Conservation (phyloP, 225 moss, liverwort and hornwort genomes). For the Marchantia paleacea region DNA sequence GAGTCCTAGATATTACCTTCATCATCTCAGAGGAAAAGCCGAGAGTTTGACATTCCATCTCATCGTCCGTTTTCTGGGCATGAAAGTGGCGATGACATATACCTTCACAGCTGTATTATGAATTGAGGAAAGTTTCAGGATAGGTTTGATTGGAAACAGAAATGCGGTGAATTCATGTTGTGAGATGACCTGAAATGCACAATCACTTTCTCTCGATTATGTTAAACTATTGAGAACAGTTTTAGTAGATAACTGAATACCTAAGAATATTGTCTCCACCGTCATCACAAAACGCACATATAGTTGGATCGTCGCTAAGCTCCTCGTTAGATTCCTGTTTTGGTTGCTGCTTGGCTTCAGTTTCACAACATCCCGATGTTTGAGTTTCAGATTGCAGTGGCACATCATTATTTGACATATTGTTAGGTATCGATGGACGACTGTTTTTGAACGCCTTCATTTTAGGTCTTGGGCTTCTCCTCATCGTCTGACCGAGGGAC, state of each 20-base stretch:
- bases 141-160: not conserved
- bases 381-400: not conserved
- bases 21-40: not conserved
- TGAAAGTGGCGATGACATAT: conserved; percentile 13
- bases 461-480: not conserved
- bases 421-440: not conserved
- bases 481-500: not conserved
- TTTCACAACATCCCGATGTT: not conserved
- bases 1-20: not conserved
- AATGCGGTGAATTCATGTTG: too few species aligned
- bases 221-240: not conserved
- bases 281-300: conserved; percentile 11
- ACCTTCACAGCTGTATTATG: conserved; percentile 6
- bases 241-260: not conserved
- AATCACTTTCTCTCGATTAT: too few species aligned
- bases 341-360: not conserved
- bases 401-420: not conserved
- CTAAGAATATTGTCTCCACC: conserved; percentile 4
- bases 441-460: not conserved
- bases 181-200: not conserved
- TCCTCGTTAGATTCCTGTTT: not conserved
- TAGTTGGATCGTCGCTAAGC: not conserved
- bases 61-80: not conserved
- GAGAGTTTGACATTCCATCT: not conserved
- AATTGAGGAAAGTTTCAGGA: not conserved